phyloP scores from a whole-genome alignment of 331 rosid genomes.

The Pyracantha coccinea region DNA sequence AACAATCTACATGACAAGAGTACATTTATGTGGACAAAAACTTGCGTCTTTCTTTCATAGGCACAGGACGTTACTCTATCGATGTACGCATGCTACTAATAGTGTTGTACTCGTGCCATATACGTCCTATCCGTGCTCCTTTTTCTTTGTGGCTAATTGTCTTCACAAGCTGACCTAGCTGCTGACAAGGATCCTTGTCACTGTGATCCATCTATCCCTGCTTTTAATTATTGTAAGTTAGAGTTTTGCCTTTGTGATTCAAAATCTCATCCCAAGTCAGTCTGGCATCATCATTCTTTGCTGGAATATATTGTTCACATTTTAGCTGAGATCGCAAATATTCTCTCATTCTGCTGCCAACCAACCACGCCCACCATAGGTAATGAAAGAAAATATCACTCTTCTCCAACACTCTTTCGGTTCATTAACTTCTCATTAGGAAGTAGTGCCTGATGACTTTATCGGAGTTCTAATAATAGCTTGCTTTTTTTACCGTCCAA shows the following conservation, averaged over 20 bases:
- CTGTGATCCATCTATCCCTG: neutral
- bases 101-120: neutral
- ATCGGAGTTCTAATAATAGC: no score
- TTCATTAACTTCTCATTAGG: no score
- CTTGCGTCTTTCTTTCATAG: no score
- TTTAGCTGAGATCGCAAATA: neutral
- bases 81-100: no score
- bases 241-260: neutral
- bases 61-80: no score
- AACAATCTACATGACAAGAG: no score
- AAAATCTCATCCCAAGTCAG: neutral
- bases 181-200: neutral
- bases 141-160: neutral
- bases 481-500: no score
- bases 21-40: no score
- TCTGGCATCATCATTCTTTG: neutral
- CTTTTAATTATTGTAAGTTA: neutral
- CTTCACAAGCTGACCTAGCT: neutral
- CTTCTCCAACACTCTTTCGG: neutral
- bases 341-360: neutral
- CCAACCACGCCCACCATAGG: neutral
- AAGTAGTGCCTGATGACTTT: no score
- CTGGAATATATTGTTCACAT: neutral
- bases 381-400: neutral
- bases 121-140: neutral